Evolutionary conservation across 73 alveolate genomes (phyloP), one percentile per base, ranked within the genome.

Genomic region (Paramecium caudatum): DNA sequence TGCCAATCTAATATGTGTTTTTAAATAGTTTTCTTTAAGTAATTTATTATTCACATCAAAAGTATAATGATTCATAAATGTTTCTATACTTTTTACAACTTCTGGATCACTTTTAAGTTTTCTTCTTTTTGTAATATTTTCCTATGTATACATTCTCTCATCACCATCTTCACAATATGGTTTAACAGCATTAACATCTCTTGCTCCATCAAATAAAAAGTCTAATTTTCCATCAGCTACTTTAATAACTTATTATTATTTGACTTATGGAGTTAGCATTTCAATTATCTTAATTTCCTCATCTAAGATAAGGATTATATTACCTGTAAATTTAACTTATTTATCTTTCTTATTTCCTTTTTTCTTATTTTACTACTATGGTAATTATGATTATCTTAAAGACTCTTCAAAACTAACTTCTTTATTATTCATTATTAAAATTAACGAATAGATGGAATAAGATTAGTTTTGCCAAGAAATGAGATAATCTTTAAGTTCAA

Each of bases 161-260:
- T 86, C 93, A 43, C 93, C 93, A 86, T 86, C 93, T 33, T 86
- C 82, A 46, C 9, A 46, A 86, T 86, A 86, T 8, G 83, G 88
- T 78, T 86, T 86, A 17, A 39, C 88, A 37, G 46, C 55, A 15
- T 62, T 61, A 41, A 62, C 47, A 32, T 86, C 84, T 86, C 90
- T 86, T 23, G 93, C 85, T 2, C 55, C 84, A 63, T 86, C 80
- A 43, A 86, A 86, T n/a, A 86, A 46, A 43, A 86, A 62, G n/a
- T 86, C 93, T 65, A 86, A 25, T 74, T 74, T 43, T 4, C 88
- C 88, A 74, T 74, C 43, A 0, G 88, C 88, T 13, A 74, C 32
- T 43, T 21, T 74, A 30, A 33, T 36, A 5, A 43, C 25, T 74
- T 37, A 21, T 74, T 74, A 27, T 39, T 74, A 37, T 27, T 27